Conservation (phyloP, 192 early-diverging fungal species). For the Rhizophagus sp. region DNA sequence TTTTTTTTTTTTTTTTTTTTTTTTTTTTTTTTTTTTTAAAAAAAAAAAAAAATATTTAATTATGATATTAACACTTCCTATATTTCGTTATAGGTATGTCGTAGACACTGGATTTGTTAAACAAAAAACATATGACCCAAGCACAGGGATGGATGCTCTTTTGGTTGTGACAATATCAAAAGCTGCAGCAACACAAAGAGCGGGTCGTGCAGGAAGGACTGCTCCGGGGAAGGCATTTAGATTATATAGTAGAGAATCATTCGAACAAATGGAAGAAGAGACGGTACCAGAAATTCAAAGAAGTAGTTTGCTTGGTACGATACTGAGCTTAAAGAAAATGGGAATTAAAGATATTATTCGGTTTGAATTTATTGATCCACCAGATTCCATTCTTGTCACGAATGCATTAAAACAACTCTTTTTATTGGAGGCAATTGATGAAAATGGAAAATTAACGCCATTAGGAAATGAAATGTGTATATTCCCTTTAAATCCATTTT, state of each 20-base stretch:
- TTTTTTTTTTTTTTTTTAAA: neutral
- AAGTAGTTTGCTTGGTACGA: constrained; percentile 87
- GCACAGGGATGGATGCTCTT: constrained; percentile 92
- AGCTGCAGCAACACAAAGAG: constrained; percentile 91
- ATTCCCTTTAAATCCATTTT: constrained; percentile 88
- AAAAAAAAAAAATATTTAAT: no score
- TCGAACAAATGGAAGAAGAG: constrained; percentile 80
- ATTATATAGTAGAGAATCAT: constrained; percentile 84
- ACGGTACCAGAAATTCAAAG: constrained; percentile 96
- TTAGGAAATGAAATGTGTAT: constrained; percentile 87
- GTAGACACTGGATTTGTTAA: constrained; percentile 94
- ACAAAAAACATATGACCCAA: constrained; percentile 93
- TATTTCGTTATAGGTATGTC: constrained; percentile 76
- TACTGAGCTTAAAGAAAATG: constrained; percentile 86
- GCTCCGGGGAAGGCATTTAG: constrained; percentile 88
- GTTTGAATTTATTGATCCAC: constrained; percentile 97
- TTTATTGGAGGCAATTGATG: constrained; percentile 86
- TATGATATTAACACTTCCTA: constrained; percentile 58
- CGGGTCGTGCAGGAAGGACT: constrained; percentile 94
- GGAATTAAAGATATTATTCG: constrained; percentile 86
- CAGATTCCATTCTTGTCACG: constrained; percentile 75
- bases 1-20: no score
- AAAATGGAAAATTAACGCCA: constrained; percentile 77
- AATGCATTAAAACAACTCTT: constrained; percentile 88
- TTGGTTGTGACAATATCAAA: constrained; percentile 88